These are phyloP conservation scores for Aureobasidium sp. DNA, from an alignment of 2,329 filamentous ascomycete genomes.

Conservation along the genomic window DNA sequence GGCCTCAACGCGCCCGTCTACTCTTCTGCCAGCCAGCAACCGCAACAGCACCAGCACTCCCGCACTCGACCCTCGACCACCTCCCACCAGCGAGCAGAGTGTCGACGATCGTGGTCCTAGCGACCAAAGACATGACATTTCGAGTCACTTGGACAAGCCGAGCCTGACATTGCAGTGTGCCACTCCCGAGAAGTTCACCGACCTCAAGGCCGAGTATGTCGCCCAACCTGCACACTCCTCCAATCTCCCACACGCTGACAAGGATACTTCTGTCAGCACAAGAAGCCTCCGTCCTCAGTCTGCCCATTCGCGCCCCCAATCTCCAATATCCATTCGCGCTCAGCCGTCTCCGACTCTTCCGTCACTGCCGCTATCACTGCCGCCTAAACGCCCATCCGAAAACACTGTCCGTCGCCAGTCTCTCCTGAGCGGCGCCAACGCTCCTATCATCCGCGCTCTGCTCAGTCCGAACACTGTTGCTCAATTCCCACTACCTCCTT, in stretches of 20 bases:
- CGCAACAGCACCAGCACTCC: neutral
- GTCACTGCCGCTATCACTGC: neutral
- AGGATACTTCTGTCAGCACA: neutral
- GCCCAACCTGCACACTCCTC: neutral
- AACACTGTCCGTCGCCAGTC: neutral
- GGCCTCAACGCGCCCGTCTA: neutral
- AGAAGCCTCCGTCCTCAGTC: neutral
- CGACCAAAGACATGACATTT: neutral
- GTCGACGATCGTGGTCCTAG: slow-evolving; percentile 17
- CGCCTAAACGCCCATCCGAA: neutral
- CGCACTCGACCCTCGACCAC: neutral
- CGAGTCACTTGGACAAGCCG: neutral
- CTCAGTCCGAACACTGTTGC: neutral
- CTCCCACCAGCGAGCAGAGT: neutral
- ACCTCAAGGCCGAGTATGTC: slow-evolving; percentile 1
- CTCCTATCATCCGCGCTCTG: neutral
- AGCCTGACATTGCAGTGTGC: neutral
- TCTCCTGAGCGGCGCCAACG: slow-evolving; percentile 5
- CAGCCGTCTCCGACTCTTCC: neutral
- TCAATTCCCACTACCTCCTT: neutral
- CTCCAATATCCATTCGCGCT: neutral
- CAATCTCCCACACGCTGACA: neutral
- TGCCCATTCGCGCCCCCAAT: neutral
- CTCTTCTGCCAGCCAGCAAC: neutral
- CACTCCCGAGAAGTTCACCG: neutral